These are phyloP conservation scores for Lepiota brunneoincarnata DNA, from an alignment of 768 basidiomycete genomes.

Conservation along the genomic window DNA sequence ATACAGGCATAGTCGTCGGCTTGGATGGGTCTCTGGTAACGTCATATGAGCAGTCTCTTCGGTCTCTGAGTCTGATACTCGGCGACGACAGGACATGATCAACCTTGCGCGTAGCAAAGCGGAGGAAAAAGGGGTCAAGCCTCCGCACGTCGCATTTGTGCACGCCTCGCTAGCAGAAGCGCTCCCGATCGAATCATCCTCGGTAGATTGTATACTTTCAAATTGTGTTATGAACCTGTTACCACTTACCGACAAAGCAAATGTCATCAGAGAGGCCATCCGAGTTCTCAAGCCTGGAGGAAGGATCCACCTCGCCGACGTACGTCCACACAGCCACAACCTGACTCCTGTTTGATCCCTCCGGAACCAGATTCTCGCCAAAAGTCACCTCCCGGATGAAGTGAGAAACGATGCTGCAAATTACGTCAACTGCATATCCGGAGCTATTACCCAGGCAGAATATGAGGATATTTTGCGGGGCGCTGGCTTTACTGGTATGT, in stretches of 20 bases:
- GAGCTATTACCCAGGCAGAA: constrained; percentile 37
- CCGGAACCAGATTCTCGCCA: constrained; percentile 42
- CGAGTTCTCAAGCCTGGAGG: constrained; percentile 57
- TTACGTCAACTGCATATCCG: constrained; percentile 45
- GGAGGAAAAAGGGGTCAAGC: constrained; percentile 32
- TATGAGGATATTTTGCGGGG: constrained; percentile 34
- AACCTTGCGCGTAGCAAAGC: constrained; percentile 45
- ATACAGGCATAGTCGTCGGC: constrained; percentile 48
- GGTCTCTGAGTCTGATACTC: background rate
- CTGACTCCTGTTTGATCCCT: background rate
- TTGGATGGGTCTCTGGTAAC: constrained; percentile 49
- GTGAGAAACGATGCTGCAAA: constrained; percentile 38
- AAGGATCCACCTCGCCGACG: constrained; percentile 49
- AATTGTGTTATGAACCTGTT: constrained; percentile 58
- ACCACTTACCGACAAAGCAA: constrained; percentile 36
- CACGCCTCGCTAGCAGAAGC: constrained; percentile 37
- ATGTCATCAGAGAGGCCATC: constrained; percentile 42
- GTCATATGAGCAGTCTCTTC: constrained; percentile 11
- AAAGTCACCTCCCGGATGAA: constrained; percentile 36
- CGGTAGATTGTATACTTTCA: constrained; percentile 54
- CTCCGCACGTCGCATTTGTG: constrained; percentile 50
- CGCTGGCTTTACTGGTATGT: constrained; percentile 42
- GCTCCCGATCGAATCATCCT: constrained; percentile 44
- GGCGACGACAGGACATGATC: constrained; percentile 45
- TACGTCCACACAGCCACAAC: constrained; percentile 20